phyloP scores from a whole-genome alignment of 495 filamentous ascomycete genomes.

The Penicillium angulare region DNA sequence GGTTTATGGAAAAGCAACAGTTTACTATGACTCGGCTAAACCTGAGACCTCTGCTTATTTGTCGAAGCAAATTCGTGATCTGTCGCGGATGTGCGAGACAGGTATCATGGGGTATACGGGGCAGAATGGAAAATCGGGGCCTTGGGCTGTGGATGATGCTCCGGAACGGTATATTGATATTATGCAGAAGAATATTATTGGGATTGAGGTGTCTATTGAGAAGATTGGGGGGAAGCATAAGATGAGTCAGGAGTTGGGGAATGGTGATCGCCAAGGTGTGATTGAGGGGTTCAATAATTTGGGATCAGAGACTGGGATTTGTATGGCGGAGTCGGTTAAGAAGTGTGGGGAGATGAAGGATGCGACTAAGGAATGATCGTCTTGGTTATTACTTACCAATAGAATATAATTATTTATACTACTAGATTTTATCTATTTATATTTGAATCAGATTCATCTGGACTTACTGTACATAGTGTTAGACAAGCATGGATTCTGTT shows the following conservation, averaged over 20 bases:
- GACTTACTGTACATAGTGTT: too few relatives aligned
- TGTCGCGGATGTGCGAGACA: constrained; percentile 44
- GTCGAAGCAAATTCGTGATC: constrained; percentile 42
- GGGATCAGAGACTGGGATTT: constrained; percentile 35
- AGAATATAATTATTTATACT: too few relatives aligned
- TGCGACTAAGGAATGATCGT: not conserved
- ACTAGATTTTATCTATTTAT: too few relatives aligned
- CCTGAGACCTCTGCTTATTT: constrained; percentile 39
- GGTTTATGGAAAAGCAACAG: constrained; percentile 48
- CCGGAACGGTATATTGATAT: constrained; percentile 43
- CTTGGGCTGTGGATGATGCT: constrained; percentile 49
- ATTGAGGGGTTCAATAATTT: constrained; percentile 45
- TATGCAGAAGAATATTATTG: constrained; percentile 51
- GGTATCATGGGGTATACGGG: constrained; percentile 43
- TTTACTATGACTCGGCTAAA: constrained; percentile 41
- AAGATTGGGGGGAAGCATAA: constrained; percentile 52
- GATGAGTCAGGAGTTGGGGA: constrained; percentile 51
- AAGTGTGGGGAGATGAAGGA: constrained; percentile 32
- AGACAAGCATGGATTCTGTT: too few relatives aligned
- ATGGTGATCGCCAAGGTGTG: constrained; percentile 44
- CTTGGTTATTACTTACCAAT: too few relatives aligned
- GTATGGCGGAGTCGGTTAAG: constrained; percentile 39
- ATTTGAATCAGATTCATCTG: too few relatives aligned
- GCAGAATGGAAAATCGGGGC: not conserved
- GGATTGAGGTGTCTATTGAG: constrained; percentile 44